Evolutionary conservation across 805 yeast species (phyloP).

Genomic region (Metschnikowia kofuensis): DNA sequence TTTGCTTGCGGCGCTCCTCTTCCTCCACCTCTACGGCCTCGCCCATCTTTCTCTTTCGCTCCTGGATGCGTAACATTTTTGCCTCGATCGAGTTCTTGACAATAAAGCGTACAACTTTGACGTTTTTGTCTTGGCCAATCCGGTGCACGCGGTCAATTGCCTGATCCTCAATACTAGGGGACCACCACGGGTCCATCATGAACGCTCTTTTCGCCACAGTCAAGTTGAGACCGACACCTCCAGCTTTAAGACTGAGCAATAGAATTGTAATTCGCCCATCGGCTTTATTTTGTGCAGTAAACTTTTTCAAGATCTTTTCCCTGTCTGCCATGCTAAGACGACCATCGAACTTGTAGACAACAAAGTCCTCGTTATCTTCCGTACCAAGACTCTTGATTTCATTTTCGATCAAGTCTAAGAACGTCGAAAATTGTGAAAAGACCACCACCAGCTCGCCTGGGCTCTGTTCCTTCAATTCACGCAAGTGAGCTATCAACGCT

Average conservation of each 20-base stretch:
- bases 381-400: slow-evolving; percentile 45
- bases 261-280: slow-evolving; percentile 45
- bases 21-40: slow-evolving; percentile 75
- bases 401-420: slow-evolving; percentile 66
- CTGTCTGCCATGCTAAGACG: slow-evolving; percentile 66
- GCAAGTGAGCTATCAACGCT: slow-evolving; percentile 62
- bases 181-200: slow-evolving; percentile 98
- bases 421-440: slow-evolving; percentile 87
- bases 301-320: slow-evolving; percentile 54
- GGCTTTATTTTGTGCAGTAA: slow-evolving; percentile 36
- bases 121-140: slow-evolving; percentile 76
- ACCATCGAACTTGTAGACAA: slow-evolving; percentile 78
- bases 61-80: slow-evolving; percentile 84
- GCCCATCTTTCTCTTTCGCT: slow-evolving; percentile 75
- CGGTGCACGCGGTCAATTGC: slow-evolving; percentile 90
- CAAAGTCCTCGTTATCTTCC: slow-evolving; percentile 41
- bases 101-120: slow-evolving; percentile 75
- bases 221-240: slow-evolving; percentile 89
- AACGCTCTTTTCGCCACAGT: slow-evolving; percentile 83
- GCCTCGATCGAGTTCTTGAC: slow-evolving; percentile 83
- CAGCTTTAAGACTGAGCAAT: slow-evolving; percentile 79
- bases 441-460: slow-evolving; percentile 77
- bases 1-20: slow-evolving; percentile 64
- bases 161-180: slow-evolving; percentile 85
- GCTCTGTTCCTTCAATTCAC: slow-evolving; percentile 49